Evolutionary conservation across 169 alveolate species (phyloP).

Genomic region (Plasmodium falciparum): DNA sequence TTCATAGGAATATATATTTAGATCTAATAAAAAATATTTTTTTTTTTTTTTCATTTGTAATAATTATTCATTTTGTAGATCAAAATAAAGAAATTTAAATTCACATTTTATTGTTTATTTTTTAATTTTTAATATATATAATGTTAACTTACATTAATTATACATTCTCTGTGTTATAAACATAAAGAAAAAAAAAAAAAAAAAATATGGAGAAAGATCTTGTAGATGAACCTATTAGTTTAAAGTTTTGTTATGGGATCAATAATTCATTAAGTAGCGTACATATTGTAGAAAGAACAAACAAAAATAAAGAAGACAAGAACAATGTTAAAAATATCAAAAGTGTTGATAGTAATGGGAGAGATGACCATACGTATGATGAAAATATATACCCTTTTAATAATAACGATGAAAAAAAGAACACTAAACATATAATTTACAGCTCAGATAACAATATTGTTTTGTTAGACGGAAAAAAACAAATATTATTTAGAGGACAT

Average conservation of each 20-base stretch:
- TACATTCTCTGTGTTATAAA: background rate
- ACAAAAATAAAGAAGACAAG: background rate
- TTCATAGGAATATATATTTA: too few relatives aligned
- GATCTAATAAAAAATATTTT: too few relatives aligned
- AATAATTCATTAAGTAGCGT: conserved; percentile 66
- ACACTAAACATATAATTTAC: conserved; percentile 20
- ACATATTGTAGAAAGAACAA: conserved; percentile 16
- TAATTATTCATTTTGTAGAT: too few relatives aligned
- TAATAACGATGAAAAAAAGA: background rate
- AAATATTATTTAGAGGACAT: conserved; percentile 67
- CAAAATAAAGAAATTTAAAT: too few relatives aligned
- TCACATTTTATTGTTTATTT: too few relatives aligned
- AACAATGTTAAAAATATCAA: background rate
- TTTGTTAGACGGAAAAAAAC: conserved; percentile 54
- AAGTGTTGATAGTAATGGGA: background rate
- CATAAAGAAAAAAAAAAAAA: background rate
- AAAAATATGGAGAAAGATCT: background rate
- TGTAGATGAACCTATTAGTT: conserved; percentile 67
- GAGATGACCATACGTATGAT: background rate
- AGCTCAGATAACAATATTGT: conserved; percentile 75
- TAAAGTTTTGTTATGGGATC: conserved; percentile 74
- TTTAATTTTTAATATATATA: too few relatives aligned
- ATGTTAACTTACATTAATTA: too few relatives aligned
- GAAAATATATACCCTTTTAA: background rate
- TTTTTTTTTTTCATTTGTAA: too few relatives aligned